Base-by-base conservation (phyloP, 108 stramenopile genomes). In the Mayamaea pseudoterrestris region DNA sequence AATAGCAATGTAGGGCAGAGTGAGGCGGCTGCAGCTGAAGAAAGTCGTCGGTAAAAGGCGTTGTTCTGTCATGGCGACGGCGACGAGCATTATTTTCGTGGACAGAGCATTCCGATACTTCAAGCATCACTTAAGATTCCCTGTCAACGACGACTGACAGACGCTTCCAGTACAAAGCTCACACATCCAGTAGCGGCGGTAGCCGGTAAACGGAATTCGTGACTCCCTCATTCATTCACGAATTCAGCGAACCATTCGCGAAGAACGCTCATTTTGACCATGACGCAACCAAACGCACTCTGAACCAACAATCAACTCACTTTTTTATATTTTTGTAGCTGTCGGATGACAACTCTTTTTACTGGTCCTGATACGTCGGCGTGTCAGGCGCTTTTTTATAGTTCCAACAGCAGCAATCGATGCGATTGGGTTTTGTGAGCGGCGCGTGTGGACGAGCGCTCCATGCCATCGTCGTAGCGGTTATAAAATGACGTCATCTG, bases 281-380 rank as follows among this genome's bases (percentile, higher is more conserved):
- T 28, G 30, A 2, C 32, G 30, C 18, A 6, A 26, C 26, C 13
- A 20, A 12, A 51, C 50, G 8, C 35, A 21, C 35, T 22, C 13
- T n/a, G 24, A 12, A 40, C 5, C 34, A 12, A 35, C n/a, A 12
- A 3, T 8, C 20, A 23, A 50, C 48, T 59, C 23, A 50, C 48
- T 59, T 59, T 57, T 59, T 8, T 59, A 4, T n/a, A 1, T 25
- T 30, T 58, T 59, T 59, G 50, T 44, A 31, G 31, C 49, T 48
- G 24, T 50, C 49, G 41, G 26, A 29, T 7, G 3, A 49, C 58
- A 59, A 50, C 48, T 50, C 48, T 40, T 59, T 27, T 59, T 59
- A 59, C 58, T 35, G 28, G 58, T 59, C 58, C 58, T 47, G 41
- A 47, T 41, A 50, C 53, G 30, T 12, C 40, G 56, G 56, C 50